Evolutionary conservation across 148 eudicot species (phyloP), one percentile per base, ranked within the genome.

Genomic region (Heliosperma pusillum): DNA sequence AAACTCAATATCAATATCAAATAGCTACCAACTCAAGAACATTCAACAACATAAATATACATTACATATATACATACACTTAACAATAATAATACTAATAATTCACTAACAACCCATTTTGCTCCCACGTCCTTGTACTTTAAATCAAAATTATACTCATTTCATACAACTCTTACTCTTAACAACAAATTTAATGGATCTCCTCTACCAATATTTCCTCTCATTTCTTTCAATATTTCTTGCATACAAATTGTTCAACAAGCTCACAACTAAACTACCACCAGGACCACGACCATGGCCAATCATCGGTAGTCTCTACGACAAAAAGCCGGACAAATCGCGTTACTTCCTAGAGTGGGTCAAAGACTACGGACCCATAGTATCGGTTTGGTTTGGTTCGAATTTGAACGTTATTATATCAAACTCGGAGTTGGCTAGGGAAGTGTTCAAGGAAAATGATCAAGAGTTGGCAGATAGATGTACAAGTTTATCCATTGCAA

Each of bases 301-400:
- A 1, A 20, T 74, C 4, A 44, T 77, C 9, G 77, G 83, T 2
- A 74, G 77, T 44, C 79, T 77, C 61, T 50, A 69, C 76, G 73
- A 70, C 56, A 50, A 53, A 7, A 61, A 66, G 30, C 74, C 75
- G 3, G 69, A 76, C 0, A 72, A 63, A 40, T 70, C 80, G 52
- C 76, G 65, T 9, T 83, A 80, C 30, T 80, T 76, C 42, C 26
- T 69, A 7, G 70, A 70, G 26, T 80, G 79, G 83, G 73, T 71
- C 8, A 42, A 53, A 8, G 42, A 58, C 1, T 80, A 83, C 22
- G 83, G 83, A 13, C 81, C 86, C 33, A 77, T 83, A 40, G 40
- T 80, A 0, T 83, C 86, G 20, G 81, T 80, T 8, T 80, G 86
- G 86, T 77, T 83, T 20, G 80, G 86, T 4, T 83, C 83, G 40